Base-by-base conservation (phyloP, 2,329 filamentous ascomycete genomes). In the Penicillium sp. region DNA sequence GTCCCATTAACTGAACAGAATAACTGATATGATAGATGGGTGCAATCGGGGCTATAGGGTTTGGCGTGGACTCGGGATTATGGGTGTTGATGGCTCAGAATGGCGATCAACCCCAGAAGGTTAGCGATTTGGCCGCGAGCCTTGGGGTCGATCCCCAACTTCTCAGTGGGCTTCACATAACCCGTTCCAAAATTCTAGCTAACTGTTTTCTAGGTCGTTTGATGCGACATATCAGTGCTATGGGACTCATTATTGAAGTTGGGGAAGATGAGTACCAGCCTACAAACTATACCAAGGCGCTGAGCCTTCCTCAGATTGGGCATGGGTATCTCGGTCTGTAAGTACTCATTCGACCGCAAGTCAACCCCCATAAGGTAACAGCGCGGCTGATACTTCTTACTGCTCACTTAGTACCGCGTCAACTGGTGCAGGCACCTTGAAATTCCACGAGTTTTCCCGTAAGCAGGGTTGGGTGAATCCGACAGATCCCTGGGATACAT, bases 171-270 rank as follows among this genome's bases (percentile, higher is more conserved):
- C 33, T 45, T 6, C 21, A 41, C 12, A 12, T 31, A 8, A 21
- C 8, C n/a, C 4, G 2, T 23, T 1, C 5, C 1, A 12, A 6
- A 9, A 15, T 2, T 4, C 13, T 31, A 33, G 33, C 47, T 56
- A 31, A 53, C 12, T n/a, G 1, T 17, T 27, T 5, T 19, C 19
- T 6, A 62, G 68, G 64, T 49, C 73, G 73, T 7, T 50, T 75
- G 23, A 59, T 75, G 48, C 69, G 72, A 48, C 74, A 76, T 25
- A 60, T 76, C 0, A 61, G 53, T 27, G 54, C 54, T 6, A 50
- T 50, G 19, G 46, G 40, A 21, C 23, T 31, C 2, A 46, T 56
- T 6, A 31, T 56, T 23, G 54, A 56, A 31, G 29, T 40, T 13
- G 31, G 47, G 12, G 47, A 33, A 25, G 47, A 51, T 25, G 40